A percentile compares a stretch with the other conserved stretches of the same genome.
These are phyloP conservation scores for Papiliotrema terrestris DNA, from an alignment of 1,284 basidiomycete genomes.

Conservation along the genomic window DNA sequence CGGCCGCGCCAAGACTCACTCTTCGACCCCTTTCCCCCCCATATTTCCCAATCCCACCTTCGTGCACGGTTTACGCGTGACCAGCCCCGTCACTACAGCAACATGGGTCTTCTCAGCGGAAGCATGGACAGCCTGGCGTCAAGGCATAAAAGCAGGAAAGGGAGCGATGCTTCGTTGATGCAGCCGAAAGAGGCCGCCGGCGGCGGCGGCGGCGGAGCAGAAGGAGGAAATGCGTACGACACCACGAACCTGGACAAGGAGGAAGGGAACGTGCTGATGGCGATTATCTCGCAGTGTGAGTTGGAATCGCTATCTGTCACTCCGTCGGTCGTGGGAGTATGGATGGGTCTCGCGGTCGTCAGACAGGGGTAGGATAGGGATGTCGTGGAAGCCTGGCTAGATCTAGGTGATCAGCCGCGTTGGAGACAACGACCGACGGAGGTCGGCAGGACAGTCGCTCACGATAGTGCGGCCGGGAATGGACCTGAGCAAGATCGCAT, in stretches of 20 bases:
- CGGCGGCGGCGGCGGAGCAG: constrained; percentile 9
- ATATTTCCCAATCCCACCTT: no score
- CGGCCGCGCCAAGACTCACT: no score
- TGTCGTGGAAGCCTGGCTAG: no score
- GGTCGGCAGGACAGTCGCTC: background rate
- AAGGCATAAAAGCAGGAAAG: background rate
- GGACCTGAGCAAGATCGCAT: constrained; percentile 91
- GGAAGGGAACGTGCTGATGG: constrained; percentile 48
- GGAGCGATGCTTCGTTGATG: background rate
- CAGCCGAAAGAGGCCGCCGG: background rate
- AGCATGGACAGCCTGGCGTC: background rate
- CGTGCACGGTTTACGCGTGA: no score
- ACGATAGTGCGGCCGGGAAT: constrained; percentile 73
- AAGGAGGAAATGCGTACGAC: constrained; percentile 41
- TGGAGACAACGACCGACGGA: no score
- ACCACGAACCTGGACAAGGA: constrained; percentile 48
- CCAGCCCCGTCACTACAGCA: no score
- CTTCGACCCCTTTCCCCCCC: no score
- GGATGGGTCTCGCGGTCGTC: no score
- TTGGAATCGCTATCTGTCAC: constrained; percentile 2
- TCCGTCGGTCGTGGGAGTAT: background rate
- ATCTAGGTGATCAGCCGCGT: no score
- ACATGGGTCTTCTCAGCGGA: background rate
- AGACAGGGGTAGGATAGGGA: no score
- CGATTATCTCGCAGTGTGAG: constrained; percentile 48